Conservation (phyloP, 2,329 filamentous ascomycete species). For the Colletotrichum gloeosporioides region DNA sequence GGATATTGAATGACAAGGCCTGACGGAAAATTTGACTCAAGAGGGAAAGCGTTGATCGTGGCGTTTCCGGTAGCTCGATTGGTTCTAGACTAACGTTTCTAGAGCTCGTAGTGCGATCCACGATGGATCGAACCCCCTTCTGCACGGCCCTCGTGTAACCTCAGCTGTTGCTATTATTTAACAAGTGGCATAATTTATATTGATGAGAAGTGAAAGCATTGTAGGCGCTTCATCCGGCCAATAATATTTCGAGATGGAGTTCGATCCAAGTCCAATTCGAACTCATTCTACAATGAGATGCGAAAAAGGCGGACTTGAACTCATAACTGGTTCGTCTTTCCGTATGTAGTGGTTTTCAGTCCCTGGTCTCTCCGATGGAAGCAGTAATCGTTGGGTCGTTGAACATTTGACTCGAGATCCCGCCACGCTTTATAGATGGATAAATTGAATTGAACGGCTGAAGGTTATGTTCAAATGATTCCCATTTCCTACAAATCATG, state of each 20-base stretch:
- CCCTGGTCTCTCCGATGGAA: neutral
- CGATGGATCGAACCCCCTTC: neutral
- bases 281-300: neutral
- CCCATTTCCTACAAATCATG: neutral
- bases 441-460: neutral
- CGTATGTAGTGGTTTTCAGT: neutral
- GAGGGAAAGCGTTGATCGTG: neutral
- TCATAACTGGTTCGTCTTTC: rapidly evolving
- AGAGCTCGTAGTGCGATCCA: neutral
- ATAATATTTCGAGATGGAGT: neutral
- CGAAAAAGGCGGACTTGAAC: rapidly evolving
- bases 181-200: rapidly evolving
- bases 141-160: neutral
- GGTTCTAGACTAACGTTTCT: neutral
- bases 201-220: neutral
- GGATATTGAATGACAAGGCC: neutral
- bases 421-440: neutral
- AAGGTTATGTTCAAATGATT: neutral
- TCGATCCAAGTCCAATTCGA: neutral
- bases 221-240: neutral
- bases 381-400: neutral
- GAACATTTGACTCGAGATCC: neutral
- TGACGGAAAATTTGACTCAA: neutral
- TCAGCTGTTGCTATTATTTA: neutral
- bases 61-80: neutral